phyloP scores from a whole-genome alignment of 306 rosid species.

The Corylus americana region DNA sequence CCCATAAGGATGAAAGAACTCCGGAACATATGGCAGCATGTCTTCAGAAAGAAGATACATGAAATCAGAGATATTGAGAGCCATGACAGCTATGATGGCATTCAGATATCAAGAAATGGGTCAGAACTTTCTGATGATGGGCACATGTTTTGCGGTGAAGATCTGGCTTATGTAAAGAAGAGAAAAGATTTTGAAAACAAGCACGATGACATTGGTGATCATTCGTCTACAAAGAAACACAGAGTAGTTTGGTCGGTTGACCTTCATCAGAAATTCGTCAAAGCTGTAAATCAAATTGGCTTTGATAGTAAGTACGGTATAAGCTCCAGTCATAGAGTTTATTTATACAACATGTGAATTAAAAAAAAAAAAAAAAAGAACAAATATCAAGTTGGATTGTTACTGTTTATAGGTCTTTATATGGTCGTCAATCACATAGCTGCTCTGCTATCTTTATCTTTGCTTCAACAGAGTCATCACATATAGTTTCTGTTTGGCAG shows the following conservation, averaged over 20 bases:
- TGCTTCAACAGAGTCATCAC: slow-evolving; percentile 44
- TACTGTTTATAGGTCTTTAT: slow-evolving; percentile 8
- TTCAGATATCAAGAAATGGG: slow-evolving; percentile 58
- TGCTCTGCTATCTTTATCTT: slow-evolving; percentile 17
- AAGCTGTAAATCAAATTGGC: slow-evolving; percentile 93
- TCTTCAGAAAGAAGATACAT: slow-evolving; percentile 79
- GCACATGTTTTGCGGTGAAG: slow-evolving; percentile 58
- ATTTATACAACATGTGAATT: slow-evolving; percentile 3
- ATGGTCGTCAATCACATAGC: slow-evolving; percentile 29
- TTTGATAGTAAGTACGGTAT: slow-evolving; percentile 77
- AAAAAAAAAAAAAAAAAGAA: background rate
- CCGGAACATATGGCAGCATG: slow-evolving; percentile 95
- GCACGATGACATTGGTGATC: slow-evolving; percentile 66
- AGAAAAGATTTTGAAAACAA: slow-evolving; percentile 71
- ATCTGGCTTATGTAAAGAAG: slow-evolving; percentile 56
- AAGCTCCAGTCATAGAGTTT: slow-evolving; percentile 10
- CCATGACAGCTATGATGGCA: slow-evolving; percentile 66
- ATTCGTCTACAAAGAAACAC: slow-evolving; percentile 78
- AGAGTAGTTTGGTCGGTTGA: slow-evolving; percentile 98
- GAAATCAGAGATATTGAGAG: slow-evolving; percentile 84
- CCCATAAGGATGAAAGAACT: slow-evolving; percentile 99
- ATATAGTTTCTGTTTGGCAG: slow-evolving; percentile 70
- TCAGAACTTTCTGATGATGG: slow-evolving; percentile 80
- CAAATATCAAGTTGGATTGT: background rate
- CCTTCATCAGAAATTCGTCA: slow-evolving; percentile 97